Conservation (phyloP, 208 protist species). For the Phytomonas sp. region DNA sequence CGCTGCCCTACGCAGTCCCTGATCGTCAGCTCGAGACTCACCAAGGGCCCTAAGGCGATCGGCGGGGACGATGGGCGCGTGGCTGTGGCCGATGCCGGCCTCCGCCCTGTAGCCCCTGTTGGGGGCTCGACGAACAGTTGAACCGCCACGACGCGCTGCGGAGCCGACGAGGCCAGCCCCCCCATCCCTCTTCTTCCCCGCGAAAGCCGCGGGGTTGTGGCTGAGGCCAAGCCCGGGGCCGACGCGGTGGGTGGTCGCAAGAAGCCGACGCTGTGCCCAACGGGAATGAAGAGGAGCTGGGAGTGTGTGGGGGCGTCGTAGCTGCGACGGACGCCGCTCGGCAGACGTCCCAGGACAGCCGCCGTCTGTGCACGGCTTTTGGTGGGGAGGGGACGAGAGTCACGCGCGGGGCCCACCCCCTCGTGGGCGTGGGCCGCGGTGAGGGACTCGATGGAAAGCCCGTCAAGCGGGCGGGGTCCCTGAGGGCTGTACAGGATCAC, state of each 20-base stretch:
- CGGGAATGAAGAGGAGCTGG: slow-evolving; percentile 57
- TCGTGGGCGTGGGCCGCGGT: neutral
- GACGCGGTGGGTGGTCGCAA: slow-evolving; percentile 13
- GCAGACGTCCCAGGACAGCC: neutral
- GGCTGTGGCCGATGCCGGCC: neutral
- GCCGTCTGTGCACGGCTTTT: neutral
- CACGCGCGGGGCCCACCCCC: neutral
- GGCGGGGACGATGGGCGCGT: slow-evolving; percentile 11
- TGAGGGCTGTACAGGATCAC: slow-evolving; percentile 75
- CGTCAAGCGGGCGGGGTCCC: slow-evolving; percentile 51
- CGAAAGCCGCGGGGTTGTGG: no score
- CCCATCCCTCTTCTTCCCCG: neutral
- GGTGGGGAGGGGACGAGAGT: neutral
- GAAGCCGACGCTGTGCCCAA: slow-evolving; percentile 42
- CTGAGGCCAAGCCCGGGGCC: neutral
- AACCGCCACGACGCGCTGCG: slow-evolving; percentile 35
- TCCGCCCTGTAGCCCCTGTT: neutral
- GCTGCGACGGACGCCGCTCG: slow-evolving; percentile 23
- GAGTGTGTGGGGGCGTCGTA: slow-evolving; percentile 67
- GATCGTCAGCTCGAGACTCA: slow-evolving; percentile 19
- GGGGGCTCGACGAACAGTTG: slow-evolving; percentile 42
- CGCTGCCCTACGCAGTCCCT: slow-evolving; percentile 23
- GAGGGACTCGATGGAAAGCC: slow-evolving; percentile 24
- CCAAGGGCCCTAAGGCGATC: slow-evolving; percentile 11
- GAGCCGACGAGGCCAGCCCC: neutral